Evolutionary conservation across 164 flowering plant species (phyloP).

Genomic region (Piper betle): DNA sequence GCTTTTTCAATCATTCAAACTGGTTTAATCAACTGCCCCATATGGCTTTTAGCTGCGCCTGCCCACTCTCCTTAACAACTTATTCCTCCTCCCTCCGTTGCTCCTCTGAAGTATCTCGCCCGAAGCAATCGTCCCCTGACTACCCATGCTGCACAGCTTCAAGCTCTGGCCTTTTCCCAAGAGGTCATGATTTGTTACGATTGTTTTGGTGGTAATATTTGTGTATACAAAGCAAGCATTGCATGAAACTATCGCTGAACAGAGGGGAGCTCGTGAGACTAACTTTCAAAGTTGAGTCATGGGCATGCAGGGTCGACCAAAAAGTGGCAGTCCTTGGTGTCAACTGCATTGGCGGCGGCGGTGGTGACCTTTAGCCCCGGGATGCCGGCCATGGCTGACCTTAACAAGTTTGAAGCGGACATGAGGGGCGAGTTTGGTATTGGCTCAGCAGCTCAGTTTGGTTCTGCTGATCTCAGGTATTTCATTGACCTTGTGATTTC

Average conservation of each 20-base stretch:
- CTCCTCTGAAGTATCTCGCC: background rate
- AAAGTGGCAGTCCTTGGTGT: conserved; percentile 41
- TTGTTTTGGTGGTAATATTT: no score
- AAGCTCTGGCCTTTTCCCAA: background rate
- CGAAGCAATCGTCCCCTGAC: background rate
- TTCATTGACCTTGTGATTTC: background rate
- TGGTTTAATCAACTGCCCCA: background rate
- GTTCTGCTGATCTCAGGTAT: conserved; percentile 83
- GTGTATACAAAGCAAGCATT: no score
- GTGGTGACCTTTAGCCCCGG: conserved; percentile 32
- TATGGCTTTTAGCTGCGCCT: background rate
- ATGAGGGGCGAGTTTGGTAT: conserved; percentile 87
- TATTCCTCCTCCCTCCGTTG: background rate
- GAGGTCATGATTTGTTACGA: background rate
- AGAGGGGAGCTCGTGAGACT: no score
- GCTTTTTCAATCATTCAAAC: background rate
- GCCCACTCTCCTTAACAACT: background rate
- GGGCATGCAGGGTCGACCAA: conserved; percentile 16
- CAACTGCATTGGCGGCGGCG: conserved; percentile 67
- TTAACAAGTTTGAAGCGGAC: conserved; percentile 85
- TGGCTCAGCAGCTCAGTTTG: conserved; percentile 94
- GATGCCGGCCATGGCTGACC: conserved; percentile 63
- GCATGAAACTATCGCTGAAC: no score
- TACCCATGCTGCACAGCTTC: background rate
- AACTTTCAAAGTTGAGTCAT: no score